A percentile compares a stretch with the other conserved stretches of the same genome.
phyloP scores from a whole-genome alignment of 2,329 filamentous ascomycete species.

The Xylariaceae sp. region DNA sequence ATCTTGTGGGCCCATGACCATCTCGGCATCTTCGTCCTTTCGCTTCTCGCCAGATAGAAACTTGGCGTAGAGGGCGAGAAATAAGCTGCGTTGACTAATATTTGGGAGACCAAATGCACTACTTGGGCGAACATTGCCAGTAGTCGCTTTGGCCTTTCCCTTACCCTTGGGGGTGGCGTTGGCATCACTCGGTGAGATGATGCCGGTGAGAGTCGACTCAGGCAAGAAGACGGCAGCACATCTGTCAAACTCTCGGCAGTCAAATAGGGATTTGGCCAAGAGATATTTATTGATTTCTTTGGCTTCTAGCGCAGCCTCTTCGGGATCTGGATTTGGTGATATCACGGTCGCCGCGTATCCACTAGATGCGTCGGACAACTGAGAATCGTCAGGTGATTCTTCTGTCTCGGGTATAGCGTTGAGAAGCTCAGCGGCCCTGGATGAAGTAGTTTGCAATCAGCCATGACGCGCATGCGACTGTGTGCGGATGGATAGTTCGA shows the following conservation, averaged over 20 bases:
- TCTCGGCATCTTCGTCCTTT: slow-evolving; percentile 94
- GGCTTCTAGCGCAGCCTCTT: slow-evolving; percentile 72
- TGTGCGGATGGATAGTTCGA: neutral
- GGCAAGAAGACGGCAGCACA: slow-evolving; percentile 86
- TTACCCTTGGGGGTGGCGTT: slow-evolving; percentile 41
- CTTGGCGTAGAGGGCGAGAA: slow-evolving; percentile 87
- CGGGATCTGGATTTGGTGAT: slow-evolving; percentile 59
- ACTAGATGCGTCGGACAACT: slow-evolving; percentile 32
- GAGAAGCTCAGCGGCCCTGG: slow-evolving; percentile 89
- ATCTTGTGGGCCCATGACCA: slow-evolving; percentile 92
- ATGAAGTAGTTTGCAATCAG: slow-evolving; percentile 10
- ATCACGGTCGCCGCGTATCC: slow-evolving; percentile 45
- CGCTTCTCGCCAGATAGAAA: slow-evolving; percentile 92
- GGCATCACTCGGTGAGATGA: slow-evolving; percentile 49
- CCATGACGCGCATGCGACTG: neutral
- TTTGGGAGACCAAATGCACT: slow-evolving; percentile 40
- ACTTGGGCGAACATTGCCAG: slow-evolving; percentile 19
- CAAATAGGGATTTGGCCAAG: slow-evolving; percentile 89
- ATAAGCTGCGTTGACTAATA: slow-evolving; percentile 87
- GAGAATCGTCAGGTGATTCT: slow-evolving; percentile 26
- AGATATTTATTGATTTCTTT: slow-evolving; percentile 80
- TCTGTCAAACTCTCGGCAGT: slow-evolving; percentile 91
- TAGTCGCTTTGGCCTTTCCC: slow-evolving; percentile 58
- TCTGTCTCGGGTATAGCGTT: slow-evolving; percentile 67
- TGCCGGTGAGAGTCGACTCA: slow-evolving; percentile 68